Conservation (phyloP, 352 stramenopile genomes). For the Lagenidium giganteum region DNA sequence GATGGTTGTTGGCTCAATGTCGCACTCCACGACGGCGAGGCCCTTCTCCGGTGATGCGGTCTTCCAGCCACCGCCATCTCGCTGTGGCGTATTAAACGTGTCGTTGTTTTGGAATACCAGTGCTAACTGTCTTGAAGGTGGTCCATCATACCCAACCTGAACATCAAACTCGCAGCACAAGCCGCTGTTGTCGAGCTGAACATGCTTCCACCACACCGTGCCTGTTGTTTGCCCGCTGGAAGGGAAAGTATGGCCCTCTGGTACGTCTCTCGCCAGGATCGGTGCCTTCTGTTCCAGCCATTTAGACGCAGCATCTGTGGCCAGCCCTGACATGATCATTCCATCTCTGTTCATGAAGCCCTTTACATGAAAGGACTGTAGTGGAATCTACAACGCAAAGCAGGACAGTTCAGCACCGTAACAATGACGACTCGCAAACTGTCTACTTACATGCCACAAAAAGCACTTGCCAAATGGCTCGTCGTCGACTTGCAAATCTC, state of each 20-base stretch:
- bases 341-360: constrained; percentile 19
- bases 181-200: constrained; percentile 13
- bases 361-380: constrained; percentile 52
- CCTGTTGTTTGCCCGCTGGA: too few species aligned
- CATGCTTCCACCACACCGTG: constrained; percentile 9
- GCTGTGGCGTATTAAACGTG: too few species aligned
- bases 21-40: too few species aligned
- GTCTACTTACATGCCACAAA: constrained; percentile 30
- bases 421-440: not conserved
- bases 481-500: constrained; percentile 40
- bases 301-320: not conserved
- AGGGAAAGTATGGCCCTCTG: too few species aligned
- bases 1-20: too few species aligned
- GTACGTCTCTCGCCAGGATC: not conserved
- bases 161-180: too few species aligned
- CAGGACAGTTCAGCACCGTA: not conserved
- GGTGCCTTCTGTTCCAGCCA: constrained; percentile 1
- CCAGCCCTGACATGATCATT: constrained; percentile 4
- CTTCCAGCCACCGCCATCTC: too few species aligned
- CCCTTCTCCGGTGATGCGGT: too few species aligned
- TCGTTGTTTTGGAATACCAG: too few species aligned
- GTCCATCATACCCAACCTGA: too few species aligned
- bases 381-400: constrained; percentile 15
- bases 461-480: constrained; percentile 34
- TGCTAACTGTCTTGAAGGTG: too few species aligned